Conservation (phyloP, 2,329 filamentous ascomycete species). For the Didymella arachidicola region DNA sequence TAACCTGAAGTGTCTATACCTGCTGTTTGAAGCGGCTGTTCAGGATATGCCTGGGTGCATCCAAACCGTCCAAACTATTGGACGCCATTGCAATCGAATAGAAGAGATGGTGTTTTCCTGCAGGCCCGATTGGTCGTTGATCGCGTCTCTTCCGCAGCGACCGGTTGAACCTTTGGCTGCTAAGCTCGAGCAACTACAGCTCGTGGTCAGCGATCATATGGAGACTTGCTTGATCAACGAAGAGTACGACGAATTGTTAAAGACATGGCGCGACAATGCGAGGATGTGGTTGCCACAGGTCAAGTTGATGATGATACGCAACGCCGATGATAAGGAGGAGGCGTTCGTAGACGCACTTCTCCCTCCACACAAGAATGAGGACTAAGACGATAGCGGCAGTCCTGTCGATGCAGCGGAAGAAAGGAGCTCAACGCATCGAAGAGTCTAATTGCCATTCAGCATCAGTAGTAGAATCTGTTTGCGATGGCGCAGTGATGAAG, state of each 20-base stretch:
- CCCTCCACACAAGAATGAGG: not conserved
- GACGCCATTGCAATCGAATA: not conserved
- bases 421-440: not conserved
- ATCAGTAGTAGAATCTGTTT: not conserved
- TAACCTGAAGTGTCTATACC: not conserved
- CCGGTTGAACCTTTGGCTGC: not conserved
- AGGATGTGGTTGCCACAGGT: not conserved
- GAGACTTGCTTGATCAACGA: not conserved
- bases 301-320: not conserved
- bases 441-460: not conserved
- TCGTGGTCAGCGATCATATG: not conserved
- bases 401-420: not conserved
- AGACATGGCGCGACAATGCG: not conserved
- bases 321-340: not conserved
- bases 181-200: not conserved
- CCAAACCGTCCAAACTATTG: not conserved
- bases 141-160: not conserved
- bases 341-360: not conserved
- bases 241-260: not conserved
- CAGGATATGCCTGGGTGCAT: not conserved
- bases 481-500: not conserved
- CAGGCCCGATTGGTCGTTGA: not conserved
- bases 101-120: not conserved
- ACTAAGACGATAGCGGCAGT: not conserved
- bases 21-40: not conserved